Evolutionary conservation across 306 rosid genomes (phyloP).

Genomic region (Delonix regia): DNA sequence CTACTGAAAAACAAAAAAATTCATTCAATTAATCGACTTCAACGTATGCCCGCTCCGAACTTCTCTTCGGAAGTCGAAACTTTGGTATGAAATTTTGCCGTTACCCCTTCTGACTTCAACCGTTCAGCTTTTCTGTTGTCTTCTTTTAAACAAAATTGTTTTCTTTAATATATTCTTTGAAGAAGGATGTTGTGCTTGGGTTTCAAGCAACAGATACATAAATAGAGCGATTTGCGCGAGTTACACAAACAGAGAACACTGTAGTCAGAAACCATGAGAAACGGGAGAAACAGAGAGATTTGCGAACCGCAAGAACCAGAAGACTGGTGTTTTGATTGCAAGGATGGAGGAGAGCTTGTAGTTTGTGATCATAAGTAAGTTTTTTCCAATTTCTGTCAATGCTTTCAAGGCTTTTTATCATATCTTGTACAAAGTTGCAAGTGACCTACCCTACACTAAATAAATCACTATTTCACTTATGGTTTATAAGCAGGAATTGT

Average conservation of each 20-base stretch:
- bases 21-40: too few relatives aligned
- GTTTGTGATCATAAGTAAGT: constrained; percentile 46
- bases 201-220: neutral
- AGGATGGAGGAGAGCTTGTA: constrained; percentile 51
- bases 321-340: constrained; percentile 52
- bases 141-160: too few relatives aligned
- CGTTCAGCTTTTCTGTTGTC: neutral
- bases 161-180: neutral
- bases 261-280: neutral
- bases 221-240: neutral
- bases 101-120: neutral
- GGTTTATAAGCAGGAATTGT: constrained; percentile 52
- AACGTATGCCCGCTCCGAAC: neutral
- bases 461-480: neutral
- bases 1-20: too few relatives aligned
- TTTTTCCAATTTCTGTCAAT: neutral
- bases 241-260: neutral
- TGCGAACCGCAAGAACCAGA: constrained; percentile 16
- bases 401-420: neutral
- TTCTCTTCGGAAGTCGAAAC: neutral
- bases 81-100: neutral
- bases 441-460: neutral
- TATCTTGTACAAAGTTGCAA: neutral
- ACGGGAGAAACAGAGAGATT: neutral
- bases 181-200: neutral